These are phyloP conservation scores for Citrus medica DNA, from an alignment of 345 rosid species.

Conservation along the genomic window DNA sequence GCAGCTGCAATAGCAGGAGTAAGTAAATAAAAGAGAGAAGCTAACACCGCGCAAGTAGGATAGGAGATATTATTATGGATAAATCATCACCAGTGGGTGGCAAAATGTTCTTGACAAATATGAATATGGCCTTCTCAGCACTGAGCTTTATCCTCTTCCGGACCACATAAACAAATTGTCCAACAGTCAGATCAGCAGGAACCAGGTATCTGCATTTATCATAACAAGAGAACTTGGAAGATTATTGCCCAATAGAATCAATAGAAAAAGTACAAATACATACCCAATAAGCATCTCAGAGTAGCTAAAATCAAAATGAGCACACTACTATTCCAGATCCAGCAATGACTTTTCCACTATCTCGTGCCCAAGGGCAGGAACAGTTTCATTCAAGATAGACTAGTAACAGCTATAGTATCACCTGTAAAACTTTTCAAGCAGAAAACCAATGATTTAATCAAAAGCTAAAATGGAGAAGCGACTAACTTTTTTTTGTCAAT, in stretches of 20 bases:
- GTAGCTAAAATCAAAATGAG: neutral
- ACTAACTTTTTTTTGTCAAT: slow-evolving; percentile 51
- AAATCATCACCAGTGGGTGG: slow-evolving; percentile 53
- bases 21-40: neutral
- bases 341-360: neutral
- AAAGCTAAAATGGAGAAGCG: neutral
- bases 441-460: neutral
- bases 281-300: neutral
- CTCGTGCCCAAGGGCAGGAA: neutral
- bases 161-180: slow-evolving; percentile 65
- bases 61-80: neutral
- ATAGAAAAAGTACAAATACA: neutral
- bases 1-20: slow-evolving; percentile 37
- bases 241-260: neutral
- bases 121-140: slow-evolving; percentile 65
- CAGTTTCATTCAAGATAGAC: neutral
- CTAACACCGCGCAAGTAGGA: too few relatives aligned
- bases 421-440: neutral
- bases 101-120: slow-evolving; percentile 59
- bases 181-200: slow-evolving; percentile 68
- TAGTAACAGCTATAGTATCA: neutral
- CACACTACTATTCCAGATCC: neutral
- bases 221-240: neutral
- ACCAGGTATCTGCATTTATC: slow-evolving; percentile 44
- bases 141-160: slow-evolving; percentile 71